phyloP scores from a whole-genome alignment of 148 eudicot genomes.

The Linanthus parryae region DNA sequence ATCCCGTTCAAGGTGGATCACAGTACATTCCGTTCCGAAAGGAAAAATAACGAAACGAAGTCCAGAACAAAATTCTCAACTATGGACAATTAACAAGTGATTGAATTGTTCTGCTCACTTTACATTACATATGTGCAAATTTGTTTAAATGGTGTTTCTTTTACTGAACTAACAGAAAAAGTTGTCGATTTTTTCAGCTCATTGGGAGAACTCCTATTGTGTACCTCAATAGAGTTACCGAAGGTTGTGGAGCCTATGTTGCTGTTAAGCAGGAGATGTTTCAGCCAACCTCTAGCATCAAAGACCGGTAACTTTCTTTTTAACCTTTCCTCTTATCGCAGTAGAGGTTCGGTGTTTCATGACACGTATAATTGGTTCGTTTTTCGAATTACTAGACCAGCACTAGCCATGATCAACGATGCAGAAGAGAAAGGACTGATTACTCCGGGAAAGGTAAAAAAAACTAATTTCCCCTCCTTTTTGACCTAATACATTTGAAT shows the following conservation, averaged over 20 bases:
- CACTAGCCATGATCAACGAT: slow-evolving; percentile 79
- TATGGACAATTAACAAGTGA: background rate
- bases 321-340: too few relatives aligned
- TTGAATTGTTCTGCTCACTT: background rate
- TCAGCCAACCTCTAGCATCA: slow-evolving; percentile 94
- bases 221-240: slow-evolving; percentile 71
- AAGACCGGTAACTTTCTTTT: slow-evolving; percentile 57
- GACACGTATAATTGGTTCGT: background rate
- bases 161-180: background rate
- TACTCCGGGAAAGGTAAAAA: slow-evolving; percentile 73
- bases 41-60: too few relatives aligned
- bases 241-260: slow-evolving; percentile 83
- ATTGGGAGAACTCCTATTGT: slow-evolving; percentile 94
- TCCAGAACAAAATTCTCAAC: too few relatives aligned
- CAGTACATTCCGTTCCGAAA: too few relatives aligned
- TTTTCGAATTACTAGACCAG: slow-evolving; percentile 46
- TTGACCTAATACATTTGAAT: too few relatives aligned
- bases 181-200: slow-evolving; percentile 40
- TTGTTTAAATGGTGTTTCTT: background rate
- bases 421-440: slow-evolving; percentile 87
- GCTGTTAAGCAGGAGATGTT: slow-evolving; percentile 97
- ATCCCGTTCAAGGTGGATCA: too few relatives aligned
- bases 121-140: background rate
- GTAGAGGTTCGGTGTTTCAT: background rate
- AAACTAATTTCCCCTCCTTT: too few relatives aligned